A percentile compares a stretch with the other conserved stretches of the same genome.
phyloP scores from a whole-genome alignment of 108 stramenopile genomes.

The Chaetoceros muelleri region DNA sequence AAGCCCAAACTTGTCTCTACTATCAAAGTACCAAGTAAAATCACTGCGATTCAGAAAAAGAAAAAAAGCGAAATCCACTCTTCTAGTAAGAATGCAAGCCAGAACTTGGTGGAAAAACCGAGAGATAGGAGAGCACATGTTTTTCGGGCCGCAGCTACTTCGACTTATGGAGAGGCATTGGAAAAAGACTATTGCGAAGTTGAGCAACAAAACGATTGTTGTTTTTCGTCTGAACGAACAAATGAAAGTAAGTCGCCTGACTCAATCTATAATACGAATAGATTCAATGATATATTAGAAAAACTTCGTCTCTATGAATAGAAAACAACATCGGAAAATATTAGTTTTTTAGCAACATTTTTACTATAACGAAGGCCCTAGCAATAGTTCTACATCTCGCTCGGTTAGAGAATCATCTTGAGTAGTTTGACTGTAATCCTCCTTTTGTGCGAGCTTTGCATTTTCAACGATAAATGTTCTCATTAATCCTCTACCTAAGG shows the following conservation, averaged over 20 bases:
- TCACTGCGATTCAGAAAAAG: too few relatives aligned
- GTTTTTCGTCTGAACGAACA: not conserved
- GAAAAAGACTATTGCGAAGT: not conserved
- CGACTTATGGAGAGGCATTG: too few relatives aligned
- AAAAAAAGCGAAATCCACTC: too few relatives aligned
- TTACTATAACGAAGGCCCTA: not conserved
- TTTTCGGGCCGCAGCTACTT: too few relatives aligned
- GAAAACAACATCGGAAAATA: not conserved
- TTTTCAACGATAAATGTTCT: slow-evolving; percentile 49
- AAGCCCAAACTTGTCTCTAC: too few relatives aligned
- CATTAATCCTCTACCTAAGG: slow-evolving; percentile 48
- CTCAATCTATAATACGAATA: not conserved
- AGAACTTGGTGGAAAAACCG: too few relatives aligned
- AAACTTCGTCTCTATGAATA: not conserved
- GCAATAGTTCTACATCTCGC: not conserved
- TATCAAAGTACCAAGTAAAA: too few relatives aligned
- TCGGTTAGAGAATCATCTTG: too few relatives aligned
- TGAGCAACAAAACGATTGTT: not conserved
- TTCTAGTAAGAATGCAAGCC: too few relatives aligned
- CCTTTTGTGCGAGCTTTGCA: slow-evolving; percentile 4
- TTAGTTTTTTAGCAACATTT: not conserved
- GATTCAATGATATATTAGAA: not conserved
- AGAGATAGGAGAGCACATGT: too few relatives aligned
- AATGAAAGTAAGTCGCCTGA: not conserved
- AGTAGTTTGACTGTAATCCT: not conserved